A percentile compares a stretch with the other conserved stretches of the same genome.
Conservation (phyloP, 345 rosid species). For the Sapria himalayana region DNA sequence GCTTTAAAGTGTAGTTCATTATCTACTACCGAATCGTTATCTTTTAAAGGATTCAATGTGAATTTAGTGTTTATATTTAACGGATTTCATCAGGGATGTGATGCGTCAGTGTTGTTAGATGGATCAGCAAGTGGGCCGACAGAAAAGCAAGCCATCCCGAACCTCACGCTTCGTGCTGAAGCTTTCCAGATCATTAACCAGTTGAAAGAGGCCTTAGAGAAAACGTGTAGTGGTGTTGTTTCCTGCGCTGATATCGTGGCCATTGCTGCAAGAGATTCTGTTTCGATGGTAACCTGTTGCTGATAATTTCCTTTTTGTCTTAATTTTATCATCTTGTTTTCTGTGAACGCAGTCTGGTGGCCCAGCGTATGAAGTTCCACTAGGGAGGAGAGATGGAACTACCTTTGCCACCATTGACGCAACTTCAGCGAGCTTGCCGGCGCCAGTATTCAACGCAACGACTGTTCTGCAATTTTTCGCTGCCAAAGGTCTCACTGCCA, state of each 20-base stretch:
- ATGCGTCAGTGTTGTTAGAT: slow-evolving; percentile 58
- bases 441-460: slow-evolving; percentile 22
- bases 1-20: no score
- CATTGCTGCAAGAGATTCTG: slow-evolving; percentile 44
- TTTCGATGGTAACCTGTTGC: slow-evolving; percentile 17
- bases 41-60: no score
- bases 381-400: slow-evolving; percentile 53
- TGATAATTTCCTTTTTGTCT: neutral
- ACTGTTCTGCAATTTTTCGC: slow-evolving; percentile 23
- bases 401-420: slow-evolving; percentile 24
- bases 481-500: slow-evolving; percentile 27
- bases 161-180: slow-evolving; percentile 17
- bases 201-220: slow-evolving; percentile 18
- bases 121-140: slow-evolving; percentile 74
- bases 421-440: slow-evolving; percentile 36
- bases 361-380: slow-evolving; percentile 45
- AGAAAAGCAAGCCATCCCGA: slow-evolving; percentile 56
- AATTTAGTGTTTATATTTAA: no score
- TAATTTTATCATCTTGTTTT: neutral
- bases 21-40: no score
- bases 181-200: slow-evolving; percentile 30
- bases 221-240: slow-evolving; percentile 29
- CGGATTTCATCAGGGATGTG: slow-evolving; percentile 97
- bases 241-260: slow-evolving; percentile 38
- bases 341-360: slow-evolving; percentile 39